Percentiles rank a stretch among this genome's conserved stretches.
These are phyloP conservation scores for Neurospora sp. DNA, from an alignment of 2,329 filamentous ascomycete species.

Conservation along the genomic window DNA sequence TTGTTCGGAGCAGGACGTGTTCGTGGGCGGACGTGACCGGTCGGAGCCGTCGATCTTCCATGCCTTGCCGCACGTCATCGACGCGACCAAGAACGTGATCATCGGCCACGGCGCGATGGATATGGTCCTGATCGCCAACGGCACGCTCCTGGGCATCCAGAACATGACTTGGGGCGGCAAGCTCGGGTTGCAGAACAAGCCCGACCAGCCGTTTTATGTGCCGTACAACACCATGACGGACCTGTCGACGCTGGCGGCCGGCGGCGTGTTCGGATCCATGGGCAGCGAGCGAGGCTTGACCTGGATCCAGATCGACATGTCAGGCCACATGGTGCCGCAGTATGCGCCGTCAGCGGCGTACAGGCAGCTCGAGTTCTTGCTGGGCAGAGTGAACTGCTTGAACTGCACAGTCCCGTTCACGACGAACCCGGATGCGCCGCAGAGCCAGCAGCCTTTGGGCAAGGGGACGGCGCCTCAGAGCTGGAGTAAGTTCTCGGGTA, in stretches of 20 bases:
- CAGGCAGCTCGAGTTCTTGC: slow-evolving; percentile 63
- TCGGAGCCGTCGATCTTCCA: slow-evolving; percentile 44
- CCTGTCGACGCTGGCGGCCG: slow-evolving; percentile 23
- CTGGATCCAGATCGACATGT: slow-evolving; percentile 51
- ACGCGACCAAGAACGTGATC: slow-evolving; percentile 61
- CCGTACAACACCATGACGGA: slow-evolving; percentile 47
- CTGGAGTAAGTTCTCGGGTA: slow-evolving; percentile 11
- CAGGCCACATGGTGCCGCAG: slow-evolving; percentile 61
- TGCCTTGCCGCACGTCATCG: slow-evolving; percentile 62
- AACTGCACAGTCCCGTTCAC: slow-evolving; percentile 30
- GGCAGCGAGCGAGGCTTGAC: slow-evolving; percentile 71
- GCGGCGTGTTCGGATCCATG: slow-evolving; percentile 59
- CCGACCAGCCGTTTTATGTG: slow-evolving; percentile 56
- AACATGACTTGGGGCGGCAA: slow-evolving; percentile 73
- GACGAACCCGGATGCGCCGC: slow-evolving; percentile 16
- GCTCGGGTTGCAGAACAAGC: slow-evolving; percentile 57
- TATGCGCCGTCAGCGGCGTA: slow-evolving; percentile 61
- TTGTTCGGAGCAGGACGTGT: slow-evolving; percentile 23
- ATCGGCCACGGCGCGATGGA: slow-evolving; percentile 65
- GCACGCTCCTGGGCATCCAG: slow-evolving; percentile 62
- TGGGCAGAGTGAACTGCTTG: slow-evolving; percentile 57
- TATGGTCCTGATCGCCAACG: slow-evolving; percentile 57
- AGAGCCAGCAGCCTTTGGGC: slow-evolving; percentile 19
- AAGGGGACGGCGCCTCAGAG: slow-evolving; percentile 22
- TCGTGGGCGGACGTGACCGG: slow-evolving; percentile 35